These are phyloP conservation scores for Candida fluviatilis DNA, from an alignment of 805 yeast species.

Conservation along the genomic window DNA sequence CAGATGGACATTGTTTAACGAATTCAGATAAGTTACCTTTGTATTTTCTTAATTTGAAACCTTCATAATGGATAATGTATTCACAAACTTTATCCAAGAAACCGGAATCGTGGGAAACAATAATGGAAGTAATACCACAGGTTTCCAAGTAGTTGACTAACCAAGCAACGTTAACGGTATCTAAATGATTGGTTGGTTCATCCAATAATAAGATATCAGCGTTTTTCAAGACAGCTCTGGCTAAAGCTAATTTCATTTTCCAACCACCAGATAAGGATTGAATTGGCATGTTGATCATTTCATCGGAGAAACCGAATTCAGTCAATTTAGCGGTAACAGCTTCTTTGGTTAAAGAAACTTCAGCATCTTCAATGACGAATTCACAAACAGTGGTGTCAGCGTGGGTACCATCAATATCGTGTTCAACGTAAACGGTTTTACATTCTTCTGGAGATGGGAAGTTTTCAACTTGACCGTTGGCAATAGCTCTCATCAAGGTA, in stretches of 20 bases:
- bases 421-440: conserved; percentile 99
- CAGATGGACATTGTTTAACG: conserved; percentile 98
- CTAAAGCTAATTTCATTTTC: conserved; percentile 99
- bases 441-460: conserved; percentile 99
- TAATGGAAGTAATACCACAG: conserved; percentile 97
- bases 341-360: conserved; percentile 67
- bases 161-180: conserved; percentile 99
- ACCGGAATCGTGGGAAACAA: conserved; percentile 99
- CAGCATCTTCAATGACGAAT: conserved; percentile 83
- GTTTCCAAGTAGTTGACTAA: conserved; percentile 98
- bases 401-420: conserved; percentile 97
- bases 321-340: conserved; percentile 68
- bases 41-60: conserved; percentile 99
- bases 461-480: conserved; percentile 98
- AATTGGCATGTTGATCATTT: conserved; percentile 91
- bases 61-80: conserved; percentile 99
- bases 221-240: conserved; percentile 98
- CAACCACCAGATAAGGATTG: conserved; percentile 99
- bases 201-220: conserved; percentile 97
- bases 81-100: conserved; percentile 96
- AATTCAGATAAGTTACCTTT: conserved; percentile 99
- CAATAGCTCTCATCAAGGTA: conserved; percentile 88
- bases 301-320: conserved; percentile 92
- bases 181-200: conserved; percentile 99
- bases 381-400: conserved; percentile 93